phyloP scores from a whole-genome alignment of 2,329 filamentous ascomycete genomes.

The Aspergillus aculeatinus region DNA sequence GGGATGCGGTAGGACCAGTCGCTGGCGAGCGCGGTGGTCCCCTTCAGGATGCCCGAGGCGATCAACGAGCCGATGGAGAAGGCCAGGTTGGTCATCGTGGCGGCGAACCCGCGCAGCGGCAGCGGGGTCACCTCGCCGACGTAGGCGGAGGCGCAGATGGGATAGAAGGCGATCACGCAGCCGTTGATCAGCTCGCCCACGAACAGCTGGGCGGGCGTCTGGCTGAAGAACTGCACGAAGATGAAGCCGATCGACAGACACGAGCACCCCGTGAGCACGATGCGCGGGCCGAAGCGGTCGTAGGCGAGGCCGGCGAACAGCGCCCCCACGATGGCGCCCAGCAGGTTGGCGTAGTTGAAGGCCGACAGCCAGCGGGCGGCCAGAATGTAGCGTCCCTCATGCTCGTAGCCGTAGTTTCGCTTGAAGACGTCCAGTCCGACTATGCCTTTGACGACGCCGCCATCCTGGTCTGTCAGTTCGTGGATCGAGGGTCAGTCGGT shows the following conservation, averaged over 20 bases:
- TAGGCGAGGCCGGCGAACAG: slow-evolving; percentile 25
- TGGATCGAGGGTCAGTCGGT: background rate
- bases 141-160: slow-evolving; percentile 51
- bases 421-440: slow-evolving; percentile 30
- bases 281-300: slow-evolving; percentile 29
- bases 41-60: slow-evolving; percentile 31
- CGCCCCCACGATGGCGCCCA: slow-evolving; percentile 28
- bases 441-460: slow-evolving; percentile 25
- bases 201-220: slow-evolving; percentile 56
- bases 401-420: slow-evolving; percentile 28
- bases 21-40: slow-evolving; percentile 18
- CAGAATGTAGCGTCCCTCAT: slow-evolving; percentile 25
- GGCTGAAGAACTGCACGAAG: slow-evolving; percentile 64
- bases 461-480: slow-evolving; percentile 14
- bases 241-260: slow-evolving; percentile 48
- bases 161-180: slow-evolving; percentile 61
- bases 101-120: slow-evolving; percentile 30
- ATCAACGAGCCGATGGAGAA: slow-evolving; percentile 36
- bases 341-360: slow-evolving; percentile 28
- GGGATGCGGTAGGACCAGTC: slow-evolving; percentile 26
- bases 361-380: slow-evolving; percentile 28
- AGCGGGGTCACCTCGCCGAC: slow-evolving; percentile 33
- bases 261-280: slow-evolving; percentile 27
- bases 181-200: slow-evolving; percentile 62
- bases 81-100: slow-evolving; percentile 31